Base-by-base conservation (phyloP, 2,329 filamentous ascomycete species). In the Mariannaea sp. region DNA sequence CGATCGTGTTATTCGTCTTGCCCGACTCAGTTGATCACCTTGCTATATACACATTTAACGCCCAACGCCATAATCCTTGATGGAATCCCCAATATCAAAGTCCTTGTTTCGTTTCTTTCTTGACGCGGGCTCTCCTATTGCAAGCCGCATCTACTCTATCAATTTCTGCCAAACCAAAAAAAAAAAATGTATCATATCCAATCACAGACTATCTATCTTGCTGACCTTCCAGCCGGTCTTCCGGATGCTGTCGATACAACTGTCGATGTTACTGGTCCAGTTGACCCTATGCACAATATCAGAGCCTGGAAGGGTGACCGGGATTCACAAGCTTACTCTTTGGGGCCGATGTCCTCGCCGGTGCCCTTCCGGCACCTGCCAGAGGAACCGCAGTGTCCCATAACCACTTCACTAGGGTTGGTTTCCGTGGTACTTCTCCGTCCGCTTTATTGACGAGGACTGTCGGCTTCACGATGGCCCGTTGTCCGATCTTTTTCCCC, bases 391-490 rank as follows among this genome's bases (percentile, higher is more conserved):
- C 55, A 46, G 56, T 63, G 44, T 72, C 68, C 63, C 67, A 71
- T 22, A 73, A 22, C 65, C 70, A 72, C 38, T 64, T 68, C 53
- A 72, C 63, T 16, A 73, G 60, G 2, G 71, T 73, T 42, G 70
- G 53, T 14, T 56, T 61, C 33, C 68, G 66, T n/a, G 58, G 46
- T n/a, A 65, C 53, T 10, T 64, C 61, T 6, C 60, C 64, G 7
- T 68, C 64, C 14, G 59, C 57, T 33, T 65, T 64, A 50, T 67
- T 64, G 10, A 73, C 62, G 17, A 73, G 61, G 8, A 73, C 71
- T 13, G 56, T 70, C 10, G 71, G 71, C 24, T 65, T 66, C 46
- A 60, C 67, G 16, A 73, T 65, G n/a, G 70, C 63, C 58, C 67
- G 72, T 22, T 67, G 46, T 6, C 59, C 56, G 33, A 61, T 56